Conservation (phyloP, 202 grass and related monocot genomes). For the Dendrocalamus latiflorus region DNA sequence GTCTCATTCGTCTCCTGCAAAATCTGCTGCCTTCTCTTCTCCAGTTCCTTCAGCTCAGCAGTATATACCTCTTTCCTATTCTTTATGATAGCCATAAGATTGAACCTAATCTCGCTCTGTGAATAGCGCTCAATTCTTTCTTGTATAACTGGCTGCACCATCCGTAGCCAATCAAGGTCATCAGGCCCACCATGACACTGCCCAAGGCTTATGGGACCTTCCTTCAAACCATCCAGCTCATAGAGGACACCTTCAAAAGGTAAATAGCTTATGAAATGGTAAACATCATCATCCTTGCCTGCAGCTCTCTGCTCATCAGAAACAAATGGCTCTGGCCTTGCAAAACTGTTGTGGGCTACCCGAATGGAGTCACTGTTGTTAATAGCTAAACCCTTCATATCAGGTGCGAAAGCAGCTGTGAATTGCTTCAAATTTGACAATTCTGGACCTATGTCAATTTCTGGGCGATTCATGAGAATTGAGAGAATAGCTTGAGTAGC, state of each 20-base stretch:
- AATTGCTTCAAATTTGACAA: slow-evolving; percentile 79
- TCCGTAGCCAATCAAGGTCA: slow-evolving; percentile 70
- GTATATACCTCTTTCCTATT: slow-evolving; percentile 80
- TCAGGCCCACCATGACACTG: slow-evolving; percentile 49
- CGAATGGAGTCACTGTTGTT: slow-evolving; percentile 91
- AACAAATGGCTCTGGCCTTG: slow-evolving; percentile 92
- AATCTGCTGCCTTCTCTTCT: slow-evolving; percentile 73
- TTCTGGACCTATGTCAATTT: slow-evolving; percentile 90
- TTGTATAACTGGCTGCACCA: slow-evolving; percentile 93
- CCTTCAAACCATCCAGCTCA: slow-evolving; percentile 88
- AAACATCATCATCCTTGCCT: slow-evolving; percentile 86
- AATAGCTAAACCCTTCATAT: slow-evolving; percentile 90
- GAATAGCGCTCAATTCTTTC: slow-evolving; percentile 81
- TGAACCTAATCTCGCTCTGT: slow-evolving; percentile 92
- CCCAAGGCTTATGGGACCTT: slow-evolving; percentile 82
- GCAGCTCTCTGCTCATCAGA: slow-evolving; percentile 79
- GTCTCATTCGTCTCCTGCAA: slow-evolving; percentile 56
- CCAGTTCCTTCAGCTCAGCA: slow-evolving; percentile 62
- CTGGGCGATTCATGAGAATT: slow-evolving; percentile 81
- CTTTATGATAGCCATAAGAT: slow-evolving; percentile 95
- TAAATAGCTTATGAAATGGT: slow-evolving; percentile 98
- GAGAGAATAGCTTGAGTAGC: slow-evolving; percentile 99
- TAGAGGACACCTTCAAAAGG: slow-evolving; percentile 87
- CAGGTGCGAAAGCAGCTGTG: slow-evolving; percentile 77
- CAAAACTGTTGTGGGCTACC: slow-evolving; percentile 90